Conservation (phyloP, 345 rosid genomes). For the Populus tremula region DNA sequence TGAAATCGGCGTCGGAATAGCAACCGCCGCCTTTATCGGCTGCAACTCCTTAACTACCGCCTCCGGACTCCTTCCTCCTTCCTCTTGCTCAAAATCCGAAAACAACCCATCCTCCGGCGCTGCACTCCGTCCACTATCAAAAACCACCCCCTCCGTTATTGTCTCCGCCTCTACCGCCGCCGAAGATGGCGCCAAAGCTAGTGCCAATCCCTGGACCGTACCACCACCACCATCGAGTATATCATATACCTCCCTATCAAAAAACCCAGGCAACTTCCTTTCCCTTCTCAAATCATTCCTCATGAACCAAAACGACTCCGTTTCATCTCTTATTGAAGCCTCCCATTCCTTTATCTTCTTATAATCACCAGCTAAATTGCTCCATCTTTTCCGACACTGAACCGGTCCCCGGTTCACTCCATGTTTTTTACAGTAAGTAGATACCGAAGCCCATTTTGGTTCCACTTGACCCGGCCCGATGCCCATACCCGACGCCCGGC, state of each 20-base stretch:
- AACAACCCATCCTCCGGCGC: conserved; percentile 68
- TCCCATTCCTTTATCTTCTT: conserved; percentile 99
- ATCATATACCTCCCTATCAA: conserved; percentile 90
- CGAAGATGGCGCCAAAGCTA: conserved; percentile 14
- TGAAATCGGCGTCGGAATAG: conserved; percentile 43
- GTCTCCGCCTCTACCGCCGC: conserved; percentile 9
- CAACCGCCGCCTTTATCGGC: conserved; percentile 14
- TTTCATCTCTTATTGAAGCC: conserved; percentile 50
- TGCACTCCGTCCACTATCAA: conserved; percentile 60
- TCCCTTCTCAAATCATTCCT: conserved; percentile 83
- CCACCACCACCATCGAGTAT: conserved; percentile 59
- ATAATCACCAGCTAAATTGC: conserved; percentile 91
- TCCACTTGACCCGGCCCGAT: conserved; percentile 69
- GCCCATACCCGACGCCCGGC: conserved; percentile 65
- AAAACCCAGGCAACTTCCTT: conserved; percentile 86
- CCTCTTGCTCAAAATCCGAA: conserved; percentile 70
- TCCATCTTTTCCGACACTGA: conserved; percentile 98
- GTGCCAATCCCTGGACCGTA: conserved; percentile 7
- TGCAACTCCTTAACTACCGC: conserved; percentile 11
- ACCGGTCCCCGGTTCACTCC: conserved; percentile 96
- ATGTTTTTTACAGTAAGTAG: conserved; percentile 80
- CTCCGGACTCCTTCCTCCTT: conserved; percentile 40
- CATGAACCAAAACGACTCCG: conserved; percentile 95
- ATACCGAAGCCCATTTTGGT: conserved; percentile 94
- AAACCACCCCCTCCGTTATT: not conserved